Conservation (phyloP, 768 basidiomycete genomes). For the Rhodotorula babjevae region DNA sequence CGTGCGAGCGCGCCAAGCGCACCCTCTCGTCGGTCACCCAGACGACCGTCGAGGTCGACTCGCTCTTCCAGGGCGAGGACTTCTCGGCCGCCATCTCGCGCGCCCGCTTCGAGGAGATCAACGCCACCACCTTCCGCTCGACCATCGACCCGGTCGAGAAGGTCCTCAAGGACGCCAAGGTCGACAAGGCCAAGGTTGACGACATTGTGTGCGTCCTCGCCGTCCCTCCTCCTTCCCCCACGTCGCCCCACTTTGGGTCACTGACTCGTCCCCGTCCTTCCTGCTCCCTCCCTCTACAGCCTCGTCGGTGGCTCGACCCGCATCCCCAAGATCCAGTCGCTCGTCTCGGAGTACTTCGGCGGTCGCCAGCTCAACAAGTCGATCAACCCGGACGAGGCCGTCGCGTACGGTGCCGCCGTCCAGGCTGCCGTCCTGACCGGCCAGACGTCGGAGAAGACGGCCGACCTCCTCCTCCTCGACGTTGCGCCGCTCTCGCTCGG, state of each 20-base stretch:
- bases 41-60: constrained; percentile 99
- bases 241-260: too few species aligned
- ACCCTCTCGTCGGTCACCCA: constrained; percentile 96
- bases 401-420: constrained; percentile 98
- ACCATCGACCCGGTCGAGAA: constrained; percentile 98
- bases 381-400: constrained; percentile 99
- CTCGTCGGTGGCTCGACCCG: constrained; percentile 99
- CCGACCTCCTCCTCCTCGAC: constrained; percentile 95
- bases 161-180: constrained; percentile 98
- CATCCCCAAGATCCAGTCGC: constrained; percentile 97
- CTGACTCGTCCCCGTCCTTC: too few species aligned
- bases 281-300: constrained; percentile 10
- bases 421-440: constrained; percentile 98
- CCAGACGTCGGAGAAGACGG: constrained; percentile 97
- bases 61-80: constrained; percentile 95
- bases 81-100: constrained; percentile 98
- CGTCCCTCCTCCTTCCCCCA: too few species aligned
- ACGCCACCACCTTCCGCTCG: constrained; percentile 88
- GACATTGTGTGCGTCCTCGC: constrained; percentile 66
- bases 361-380: constrained; percentile 99
- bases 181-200: constrained; percentile 69
- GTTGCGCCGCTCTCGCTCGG: constrained; percentile 94
- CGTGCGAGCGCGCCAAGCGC: constrained; percentile 99
- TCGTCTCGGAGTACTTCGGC: constrained; percentile 97
- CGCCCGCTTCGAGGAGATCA: constrained; percentile 99